Conservation (phyloP, 805 yeast genomes). For the Saturnispora dispora region DNA sequence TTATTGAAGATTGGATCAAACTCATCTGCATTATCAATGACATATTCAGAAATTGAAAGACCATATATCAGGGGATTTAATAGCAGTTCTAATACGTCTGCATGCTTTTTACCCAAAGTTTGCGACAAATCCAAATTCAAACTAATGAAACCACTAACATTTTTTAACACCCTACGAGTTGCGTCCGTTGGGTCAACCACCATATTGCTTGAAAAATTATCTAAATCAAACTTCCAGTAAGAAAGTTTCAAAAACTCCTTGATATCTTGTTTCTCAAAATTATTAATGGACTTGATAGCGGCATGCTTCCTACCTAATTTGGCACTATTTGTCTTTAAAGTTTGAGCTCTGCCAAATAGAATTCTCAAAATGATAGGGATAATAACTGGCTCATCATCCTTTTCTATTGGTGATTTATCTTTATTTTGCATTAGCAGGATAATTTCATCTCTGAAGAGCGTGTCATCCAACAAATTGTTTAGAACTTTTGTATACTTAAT, state of each 20-base stretch:
- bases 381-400: conserved; percentile 46
- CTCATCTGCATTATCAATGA: conserved; percentile 20
- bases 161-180: conserved; percentile 33
- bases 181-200: conserved; percentile 19
- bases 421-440: conserved; percentile 48
- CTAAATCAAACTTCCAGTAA: conserved; percentile 40
- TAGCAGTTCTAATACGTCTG: conserved; percentile 38
- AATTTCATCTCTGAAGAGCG: conserved; percentile 78
- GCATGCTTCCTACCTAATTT: conserved; percentile 67
- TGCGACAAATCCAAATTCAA: conserved; percentile 47
- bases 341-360: conserved; percentile 79
- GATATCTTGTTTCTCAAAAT: conserved; percentile 43
- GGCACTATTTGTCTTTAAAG: conserved; percentile 54
- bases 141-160: conserved; percentile 56
- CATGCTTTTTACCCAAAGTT: conserved; percentile 50
- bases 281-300: conserved; percentile 54
- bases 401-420: conserved; percentile 47
- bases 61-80: conserved; percentile 51
- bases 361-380: conserved; percentile 72
- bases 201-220: conserved; percentile 24
- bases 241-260: conserved; percentile 55
- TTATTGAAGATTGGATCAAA: conserved; percentile 28
- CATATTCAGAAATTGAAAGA: conserved; percentile 43
- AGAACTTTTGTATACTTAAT: conserved; percentile 67
- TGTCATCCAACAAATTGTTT: conserved; percentile 68